Evolutionary conservation across 2,329 filamentous ascomycete genomes (phyloP), one percentile per base, ranked within the genome.

Genomic region (Colletotrichum cereale): DNA sequence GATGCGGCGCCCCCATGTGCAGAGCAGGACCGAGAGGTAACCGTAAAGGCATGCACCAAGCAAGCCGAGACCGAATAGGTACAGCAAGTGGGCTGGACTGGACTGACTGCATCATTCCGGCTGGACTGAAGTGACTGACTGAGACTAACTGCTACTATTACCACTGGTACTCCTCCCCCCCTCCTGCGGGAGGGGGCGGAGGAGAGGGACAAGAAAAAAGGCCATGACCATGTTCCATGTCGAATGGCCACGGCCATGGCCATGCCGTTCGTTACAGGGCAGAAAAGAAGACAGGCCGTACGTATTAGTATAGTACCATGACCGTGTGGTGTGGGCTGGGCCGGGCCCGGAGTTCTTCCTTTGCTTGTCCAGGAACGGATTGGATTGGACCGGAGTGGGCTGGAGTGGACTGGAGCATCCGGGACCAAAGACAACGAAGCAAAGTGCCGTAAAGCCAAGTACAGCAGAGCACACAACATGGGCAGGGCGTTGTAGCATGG

Each of bases 401-500:
- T 18, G 36, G 38, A 42, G 21, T 38, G 61, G 31, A 52, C 38
- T 42, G 52, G 57, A 67, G 26, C 24, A 57, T 48, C 55, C 50
- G 56, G 47, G 53, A 36, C 36, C 11, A 26, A 52, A 50, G 64
- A 58, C 40, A 52, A 40, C 57, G 58, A 67, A 67, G 68, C 68
- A 71, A 34, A 58, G 29, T 52, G 57, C 63, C 42, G 64, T 42
- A 67, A 58, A 42, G 56, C 67, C 42, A 50, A 62, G 36, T 34
- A 56, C 29, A 40, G 55, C 29, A 55, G 40, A 50, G 34, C 53
- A 29, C 61, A 42, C n/a, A 50, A 26, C 62, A 67, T 47, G 18
- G 57, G 40, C 57, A 31, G 53, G 67, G 44, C 62, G 44, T 24
- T 24, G 44, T 48, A 38, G 62, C 55, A 40, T 44, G 56, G 67